Conservation (phyloP, 805 yeast genomes). For the Nakazawaea laoshanensis region DNA sequence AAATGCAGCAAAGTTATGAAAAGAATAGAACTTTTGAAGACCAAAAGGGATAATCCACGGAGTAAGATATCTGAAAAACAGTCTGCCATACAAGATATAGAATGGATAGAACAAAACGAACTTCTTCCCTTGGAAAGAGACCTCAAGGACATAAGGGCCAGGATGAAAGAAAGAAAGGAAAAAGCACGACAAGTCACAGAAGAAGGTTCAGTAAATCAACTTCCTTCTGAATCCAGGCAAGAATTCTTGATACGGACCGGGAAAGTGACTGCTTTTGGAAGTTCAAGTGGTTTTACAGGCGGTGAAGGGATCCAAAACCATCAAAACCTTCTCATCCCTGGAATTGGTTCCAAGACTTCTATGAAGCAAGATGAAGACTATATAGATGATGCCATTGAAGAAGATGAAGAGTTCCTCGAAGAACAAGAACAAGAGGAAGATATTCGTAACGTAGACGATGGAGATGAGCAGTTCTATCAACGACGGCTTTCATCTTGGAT, state of each 20-base stretch:
- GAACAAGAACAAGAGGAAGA: conserved; percentile 17
- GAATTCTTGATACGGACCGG: conserved; percentile 86
- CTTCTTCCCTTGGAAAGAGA: conserved; percentile 49
- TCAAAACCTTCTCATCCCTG: background rate
- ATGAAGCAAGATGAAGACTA: conserved; percentile 18
- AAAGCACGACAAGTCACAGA: conserved; percentile 13
- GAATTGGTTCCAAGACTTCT: conserved; percentile 5
- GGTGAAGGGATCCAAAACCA: conserved; percentile 26
- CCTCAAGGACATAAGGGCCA: conserved; percentile 44
- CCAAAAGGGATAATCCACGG: conserved; percentile 38
- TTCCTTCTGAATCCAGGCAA: conserved; percentile 68
- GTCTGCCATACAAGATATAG: conserved; percentile 44
- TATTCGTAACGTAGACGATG: conserved; percentile 61
- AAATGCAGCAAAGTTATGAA: conserved; percentile 33
- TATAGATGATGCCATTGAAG: conserved; percentile 13
- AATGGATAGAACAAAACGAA: conserved; percentile 39
- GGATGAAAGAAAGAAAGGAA: conserved; percentile 30
- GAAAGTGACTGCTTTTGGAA: conserved; percentile 88
- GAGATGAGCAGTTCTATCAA: conserved; percentile 61
- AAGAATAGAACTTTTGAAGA: conserved; percentile 38
- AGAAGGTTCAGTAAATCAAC: conserved; percentile 24
- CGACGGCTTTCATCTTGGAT: conserved; percentile 56
- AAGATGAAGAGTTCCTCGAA: background rate
- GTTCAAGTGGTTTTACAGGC: conserved; percentile 46
- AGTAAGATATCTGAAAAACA: conserved; percentile 62